A percentile compares a stretch with the other conserved stretches of the same genome.
Evolutionary conservation across 148 eudicot species (phyloP).

Genomic region (Camellia granthamiana): DNA sequence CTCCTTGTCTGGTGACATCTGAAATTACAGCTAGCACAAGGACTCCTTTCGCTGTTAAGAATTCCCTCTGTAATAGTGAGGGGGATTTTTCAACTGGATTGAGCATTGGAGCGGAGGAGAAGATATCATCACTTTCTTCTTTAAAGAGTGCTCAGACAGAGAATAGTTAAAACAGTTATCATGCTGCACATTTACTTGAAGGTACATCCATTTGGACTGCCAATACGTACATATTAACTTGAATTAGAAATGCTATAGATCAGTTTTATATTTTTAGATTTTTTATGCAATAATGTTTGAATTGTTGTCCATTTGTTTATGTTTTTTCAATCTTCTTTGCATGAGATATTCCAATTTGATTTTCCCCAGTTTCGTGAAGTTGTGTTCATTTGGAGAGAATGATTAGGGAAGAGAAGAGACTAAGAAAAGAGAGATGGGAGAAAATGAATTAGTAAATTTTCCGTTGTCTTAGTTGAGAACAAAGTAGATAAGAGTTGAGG

Average conservation of each 20-base stretch:
- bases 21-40: conserved; percentile 22
- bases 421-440: not conserved
- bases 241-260: not conserved
- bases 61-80: conserved; percentile 24
- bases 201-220: conserved; percentile 15
- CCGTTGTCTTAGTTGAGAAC: not conserved
- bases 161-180: conserved; percentile 21
- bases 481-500: not conserved
- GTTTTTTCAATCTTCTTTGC: not conserved
- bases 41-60: conserved; percentile 48
- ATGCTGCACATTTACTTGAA: not conserved
- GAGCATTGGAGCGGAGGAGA: conserved; percentile 18
- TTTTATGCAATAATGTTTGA: not conserved
- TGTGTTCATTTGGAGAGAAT: not conserved
- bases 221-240: not conserved
- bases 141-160: conserved; percentile 25
- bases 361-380: not conserved
- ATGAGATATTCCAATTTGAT: not conserved
- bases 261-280: not conserved
- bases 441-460: not conserved
- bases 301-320: not conserved
- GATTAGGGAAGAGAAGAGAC: too few relatives aligned
- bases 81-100: conserved; percentile 17
- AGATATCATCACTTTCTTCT: conserved; percentile 16
- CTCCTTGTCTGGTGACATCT: not conserved